These are phyloP conservation scores for Gynostemma pentaphyllum DNA, from an alignment of 306 rosid genomes.

Conservation along the genomic window DNA sequence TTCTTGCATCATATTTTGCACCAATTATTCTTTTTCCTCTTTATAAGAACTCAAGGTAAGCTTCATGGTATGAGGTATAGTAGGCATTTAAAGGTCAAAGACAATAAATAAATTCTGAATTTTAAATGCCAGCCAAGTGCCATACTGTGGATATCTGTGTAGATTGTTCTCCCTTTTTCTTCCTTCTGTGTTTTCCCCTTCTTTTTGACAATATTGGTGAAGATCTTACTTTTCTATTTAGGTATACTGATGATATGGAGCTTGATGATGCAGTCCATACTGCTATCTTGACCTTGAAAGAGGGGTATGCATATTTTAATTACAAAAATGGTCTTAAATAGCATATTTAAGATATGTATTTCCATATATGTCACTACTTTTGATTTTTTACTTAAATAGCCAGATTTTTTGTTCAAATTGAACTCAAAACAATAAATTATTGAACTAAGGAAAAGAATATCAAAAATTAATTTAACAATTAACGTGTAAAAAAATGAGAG, in stretches of 20 bases:
- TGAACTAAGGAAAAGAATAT: too few relatives aligned
- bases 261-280: conserved; percentile 96
- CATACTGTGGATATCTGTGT: background rate
- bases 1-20: background rate
- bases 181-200: background rate
- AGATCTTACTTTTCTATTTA: conserved; percentile 13
- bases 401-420: too few relatives aligned
- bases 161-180: background rate
- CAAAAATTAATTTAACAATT: too few relatives aligned
- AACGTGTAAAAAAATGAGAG: too few relatives aligned
- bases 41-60: background rate
- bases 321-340: too few relatives aligned
- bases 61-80: background rate
- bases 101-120: background rate
- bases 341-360: too few relatives aligned
- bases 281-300: conserved; percentile 93
- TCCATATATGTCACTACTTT: too few relatives aligned
- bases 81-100: background rate
- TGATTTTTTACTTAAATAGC: too few relatives aligned
- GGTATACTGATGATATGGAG: conserved; percentile 94
- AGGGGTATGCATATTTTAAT: conserved; percentile 45
- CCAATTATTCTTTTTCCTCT: background rate
- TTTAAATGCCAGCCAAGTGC: background rate
- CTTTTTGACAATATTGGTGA: background rate
- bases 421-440: too few relatives aligned